Evolutionary conservation across 1,284 basidiomycete species (phyloP), one percentile per base, ranked within the genome.

Genomic region (Boletus sp.): DNA sequence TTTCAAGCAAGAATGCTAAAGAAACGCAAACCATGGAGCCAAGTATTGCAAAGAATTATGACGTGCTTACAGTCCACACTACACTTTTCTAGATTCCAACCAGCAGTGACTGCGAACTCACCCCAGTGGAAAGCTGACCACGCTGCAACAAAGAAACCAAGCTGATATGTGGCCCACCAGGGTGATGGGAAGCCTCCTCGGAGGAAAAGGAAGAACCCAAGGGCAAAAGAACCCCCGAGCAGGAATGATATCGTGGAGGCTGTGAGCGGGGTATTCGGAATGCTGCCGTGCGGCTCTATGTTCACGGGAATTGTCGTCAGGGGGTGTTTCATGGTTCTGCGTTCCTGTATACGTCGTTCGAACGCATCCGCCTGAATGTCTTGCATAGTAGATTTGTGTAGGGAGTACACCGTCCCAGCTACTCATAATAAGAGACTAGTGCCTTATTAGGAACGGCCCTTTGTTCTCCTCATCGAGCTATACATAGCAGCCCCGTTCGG

Each of bases 71-170:
- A 95, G 65, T 96, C 92, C 4, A 95, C 82, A 52, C 84, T 92
- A 59, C 94, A 88, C 66, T 94, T 95, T 45, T 89, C 86, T 33
- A 87, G 72, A 67, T 99, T 99, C 88, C 91, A 99, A 16, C 90
- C 89, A 1, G 94, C 94, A 4, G 96, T 98, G 7, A 95, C 92
- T 44, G 86, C 86, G 64, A 95, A 99, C 67, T 99, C 96, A 32
- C 81, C 82, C 80, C 94, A 88, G 63, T 99, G 96, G 65, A 99
- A 99, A 29, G 76, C 69, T 1, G 88, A 76, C 87, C 90, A 91
- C 1, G 84, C 76, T 22, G 84, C 81, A 33, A 88, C 55, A 66
- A 93, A 97, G 65, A 91, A 82, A 0, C 88, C 90, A 2, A 95
- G 73, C 63, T 88, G 88, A 42, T 82, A 81, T 17, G 82, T 86